These are phyloP conservation scores for Trichopus zeylanicus DNA, from an alignment of 116 monocot species.

Conservation along the genomic window DNA sequence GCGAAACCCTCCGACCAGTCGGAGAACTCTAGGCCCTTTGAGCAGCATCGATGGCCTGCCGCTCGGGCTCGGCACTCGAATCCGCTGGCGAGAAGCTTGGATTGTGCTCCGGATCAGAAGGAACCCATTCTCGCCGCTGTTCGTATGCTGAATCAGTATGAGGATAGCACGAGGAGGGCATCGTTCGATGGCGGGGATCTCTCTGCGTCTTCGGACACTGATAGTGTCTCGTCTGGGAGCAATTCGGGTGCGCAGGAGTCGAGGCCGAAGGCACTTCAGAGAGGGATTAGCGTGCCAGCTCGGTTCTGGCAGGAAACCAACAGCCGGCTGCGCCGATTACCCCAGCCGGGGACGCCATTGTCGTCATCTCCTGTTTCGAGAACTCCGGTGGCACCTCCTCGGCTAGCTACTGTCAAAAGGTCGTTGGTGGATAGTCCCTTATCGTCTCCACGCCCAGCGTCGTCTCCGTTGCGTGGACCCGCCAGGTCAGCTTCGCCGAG, in stretches of 20 bases:
- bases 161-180: constrained; percentile 33
- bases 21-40: constrained; percentile 53
- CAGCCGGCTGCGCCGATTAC: constrained; percentile 29
- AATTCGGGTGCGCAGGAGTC: constrained; percentile 51
- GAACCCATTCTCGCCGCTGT: constrained; percentile 53
- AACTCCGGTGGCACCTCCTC: constrained; percentile 6
- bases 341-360: constrained; percentile 22
- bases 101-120: constrained; percentile 41
- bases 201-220: constrained; percentile 60
- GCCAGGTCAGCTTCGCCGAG: constrained; percentile 44
- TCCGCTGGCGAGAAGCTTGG: constrained; percentile 46
- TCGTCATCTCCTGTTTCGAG: constrained; percentile 11
- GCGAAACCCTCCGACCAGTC: constrained; percentile 13
- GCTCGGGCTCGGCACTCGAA: constrained; percentile 27
- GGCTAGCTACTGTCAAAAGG: constrained; percentile 26
- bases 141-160: constrained; percentile 51
- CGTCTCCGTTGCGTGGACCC: constrained; percentile 37
- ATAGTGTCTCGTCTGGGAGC: constrained; percentile 70
- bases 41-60: constrained; percentile 66
- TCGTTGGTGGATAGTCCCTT: constrained; percentile 23
- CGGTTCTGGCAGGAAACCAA: constrained; percentile 63
- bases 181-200: constrained; percentile 63
- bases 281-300: constrained; percentile 47
- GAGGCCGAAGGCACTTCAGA: constrained; percentile 1
- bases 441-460: constrained; percentile 26